Conservation (phyloP, 768 basidiomycete species). For the Roridomyces roridus region DNA sequence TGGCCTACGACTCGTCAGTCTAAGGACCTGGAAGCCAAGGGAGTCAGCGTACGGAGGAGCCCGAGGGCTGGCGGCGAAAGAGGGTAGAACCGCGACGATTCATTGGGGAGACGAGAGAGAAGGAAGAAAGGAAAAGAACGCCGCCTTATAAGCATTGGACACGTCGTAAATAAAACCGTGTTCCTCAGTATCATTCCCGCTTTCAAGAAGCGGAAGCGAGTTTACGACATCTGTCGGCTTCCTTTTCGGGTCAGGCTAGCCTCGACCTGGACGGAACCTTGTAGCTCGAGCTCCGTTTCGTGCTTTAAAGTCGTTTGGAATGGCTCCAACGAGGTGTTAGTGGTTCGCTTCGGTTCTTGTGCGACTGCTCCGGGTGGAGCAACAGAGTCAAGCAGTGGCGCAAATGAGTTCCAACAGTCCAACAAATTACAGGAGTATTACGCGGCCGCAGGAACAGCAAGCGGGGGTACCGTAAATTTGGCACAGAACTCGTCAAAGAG, state of each 20-base stretch:
- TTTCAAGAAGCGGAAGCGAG: constrained; percentile 3
- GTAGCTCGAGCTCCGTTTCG: too few relatives aligned
- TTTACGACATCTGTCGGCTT: neutral
- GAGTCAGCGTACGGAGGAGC: neutral
- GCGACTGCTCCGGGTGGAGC: too few relatives aligned
- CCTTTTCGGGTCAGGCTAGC: neutral
- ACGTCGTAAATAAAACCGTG: constrained; percentile 10
- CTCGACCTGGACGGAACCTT: too few relatives aligned
- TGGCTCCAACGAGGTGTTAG: too few relatives aligned
- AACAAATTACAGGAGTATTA: too few relatives aligned
- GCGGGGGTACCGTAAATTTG: constrained; percentile 67
- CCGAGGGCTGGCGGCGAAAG: constrained; percentile 17
- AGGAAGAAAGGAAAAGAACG: neutral
- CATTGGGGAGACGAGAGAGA: neutral
- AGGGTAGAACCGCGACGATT: constrained; percentile 14
- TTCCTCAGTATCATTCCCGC: too few relatives aligned
- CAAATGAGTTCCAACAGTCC: too few relatives aligned
- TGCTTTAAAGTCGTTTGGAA: neutral
- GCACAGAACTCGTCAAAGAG: constrained; percentile 67
- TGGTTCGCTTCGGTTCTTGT: too few relatives aligned
- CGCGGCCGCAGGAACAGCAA: constrained; percentile 38
- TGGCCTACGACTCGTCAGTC: neutral
- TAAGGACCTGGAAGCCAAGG: neutral
- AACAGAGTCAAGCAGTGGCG: too few relatives aligned
- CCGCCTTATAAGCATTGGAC: constrained; percentile 18